These are phyloP conservation scores for Penicillium mononematosum DNA, from an alignment of 495 filamentous ascomycete species.

Conservation along the genomic window DNA sequence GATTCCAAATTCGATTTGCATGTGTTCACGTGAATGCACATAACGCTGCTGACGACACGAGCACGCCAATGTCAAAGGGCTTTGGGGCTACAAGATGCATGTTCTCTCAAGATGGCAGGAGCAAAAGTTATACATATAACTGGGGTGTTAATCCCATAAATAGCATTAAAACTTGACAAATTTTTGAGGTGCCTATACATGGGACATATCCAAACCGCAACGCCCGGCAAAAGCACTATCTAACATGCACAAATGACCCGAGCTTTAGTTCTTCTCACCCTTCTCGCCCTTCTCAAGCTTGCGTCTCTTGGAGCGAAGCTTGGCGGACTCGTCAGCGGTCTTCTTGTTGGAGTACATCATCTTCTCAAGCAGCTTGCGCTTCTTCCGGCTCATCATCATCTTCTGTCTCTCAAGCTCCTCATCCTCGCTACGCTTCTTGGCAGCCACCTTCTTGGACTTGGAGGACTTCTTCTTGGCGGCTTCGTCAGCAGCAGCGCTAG, in stretches of 20 bases:
- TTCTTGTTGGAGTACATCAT: slow-evolving; percentile 87
- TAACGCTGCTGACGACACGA: background rate
- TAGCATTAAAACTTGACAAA: slow-evolving; percentile 16
- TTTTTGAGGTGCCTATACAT: slow-evolving; percentile 18
- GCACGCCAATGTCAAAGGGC: background rate
- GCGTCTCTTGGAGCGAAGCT: slow-evolving; percentile 79
- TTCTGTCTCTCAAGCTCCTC: slow-evolving; percentile 83
- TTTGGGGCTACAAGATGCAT: background rate
- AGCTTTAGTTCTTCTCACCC: slow-evolving; percentile 28
- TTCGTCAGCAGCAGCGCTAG: slow-evolving; percentile 34
- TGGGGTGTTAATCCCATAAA: slow-evolving; percentile 9
- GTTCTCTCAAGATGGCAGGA: background rate
- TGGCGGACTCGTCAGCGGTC: slow-evolving; percentile 71
- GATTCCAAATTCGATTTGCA: background rate
- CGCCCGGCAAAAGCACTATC: slow-evolving; percentile 16
- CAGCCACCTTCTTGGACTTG: slow-evolving; percentile 64
- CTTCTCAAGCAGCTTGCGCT: slow-evolving; percentile 86
- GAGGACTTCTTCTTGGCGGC: slow-evolving; percentile 57
- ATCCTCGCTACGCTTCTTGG: slow-evolving; percentile 70
- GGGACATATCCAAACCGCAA: slow-evolving; percentile 16
- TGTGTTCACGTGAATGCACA: background rate
- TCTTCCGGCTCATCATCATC: slow-evolving; percentile 91
- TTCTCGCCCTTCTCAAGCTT: slow-evolving; percentile 70
- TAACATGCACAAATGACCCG: slow-evolving; percentile 13
- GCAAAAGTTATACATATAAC: slow-evolving; percentile 1